Evolutionary conservation across 1,284 basidiomycete species (phyloP).

Genomic region (Ustanciosporium gigantosporum): DNA sequence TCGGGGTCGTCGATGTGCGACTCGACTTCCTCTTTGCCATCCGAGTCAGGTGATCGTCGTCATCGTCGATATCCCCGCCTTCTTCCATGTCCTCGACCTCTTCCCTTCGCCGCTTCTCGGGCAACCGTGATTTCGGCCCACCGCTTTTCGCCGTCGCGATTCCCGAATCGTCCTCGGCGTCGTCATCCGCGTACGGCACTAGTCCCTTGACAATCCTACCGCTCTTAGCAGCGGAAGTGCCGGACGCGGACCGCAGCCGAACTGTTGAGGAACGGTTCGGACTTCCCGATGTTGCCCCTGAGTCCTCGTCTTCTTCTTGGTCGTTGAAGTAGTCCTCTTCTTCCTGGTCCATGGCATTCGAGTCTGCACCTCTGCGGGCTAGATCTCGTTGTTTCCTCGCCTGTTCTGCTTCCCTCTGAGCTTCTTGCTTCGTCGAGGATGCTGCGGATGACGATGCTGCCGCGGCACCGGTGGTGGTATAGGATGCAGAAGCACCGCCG

Average conservation of each 20-base stretch:
- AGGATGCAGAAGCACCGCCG: too few relatives aligned
- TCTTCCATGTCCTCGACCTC: constrained; percentile 40
- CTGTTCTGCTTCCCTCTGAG: constrained; percentile 3
- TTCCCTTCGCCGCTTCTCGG: constrained; percentile 65
- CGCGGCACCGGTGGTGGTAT: too few relatives aligned
- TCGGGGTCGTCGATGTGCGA: constrained; percentile 9
- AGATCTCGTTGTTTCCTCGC: constrained; percentile 4
- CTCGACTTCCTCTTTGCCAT: constrained; percentile 37
- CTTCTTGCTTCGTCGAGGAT: constrained; percentile 9
- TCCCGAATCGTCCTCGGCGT: constrained; percentile 48
- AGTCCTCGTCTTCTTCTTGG: too few relatives aligned
- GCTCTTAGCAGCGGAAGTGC: constrained; percentile 3
- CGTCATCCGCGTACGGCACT: constrained; percentile 75
- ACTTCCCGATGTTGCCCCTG: too few relatives aligned
- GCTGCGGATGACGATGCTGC: too few relatives aligned
- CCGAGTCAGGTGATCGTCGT: constrained; percentile 31
- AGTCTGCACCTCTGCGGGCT: constrained; percentile 1
- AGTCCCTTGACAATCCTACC: too few relatives aligned
- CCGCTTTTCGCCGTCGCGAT: too few relatives aligned
- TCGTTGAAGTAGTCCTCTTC: constrained; percentile 67
- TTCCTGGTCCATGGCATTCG: constrained; percentile 62
- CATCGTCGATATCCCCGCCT: too few relatives aligned
- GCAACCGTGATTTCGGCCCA: constrained; percentile 59
- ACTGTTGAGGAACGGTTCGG: too few relatives aligned
- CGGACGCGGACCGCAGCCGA: too few relatives aligned